Evolutionary conservation across 2,329 filamentous ascomycete species (phyloP), one percentile per base, ranked within the genome.

Genomic region (Aspergillus hortae): DNA sequence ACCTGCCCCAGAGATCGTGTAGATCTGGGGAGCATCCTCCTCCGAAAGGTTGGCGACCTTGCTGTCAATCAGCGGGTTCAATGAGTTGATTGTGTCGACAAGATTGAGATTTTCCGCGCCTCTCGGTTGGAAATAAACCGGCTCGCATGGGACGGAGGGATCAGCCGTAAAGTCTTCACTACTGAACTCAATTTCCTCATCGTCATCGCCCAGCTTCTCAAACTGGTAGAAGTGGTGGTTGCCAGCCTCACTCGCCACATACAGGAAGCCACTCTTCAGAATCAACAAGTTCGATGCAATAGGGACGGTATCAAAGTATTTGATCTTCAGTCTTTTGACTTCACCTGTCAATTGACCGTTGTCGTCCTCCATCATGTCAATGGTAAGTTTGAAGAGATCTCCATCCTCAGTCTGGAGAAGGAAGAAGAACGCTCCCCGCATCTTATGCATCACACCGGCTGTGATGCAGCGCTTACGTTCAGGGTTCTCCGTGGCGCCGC

Each of bases 141-240:
- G 89, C 2, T 85, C 81, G 59, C 91, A 91, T 0, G 84, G 74
- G 15, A 87, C 84, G 6, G 78, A 79, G 0, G 88, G 83, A 62
- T 96, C 90, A 0, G 86, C 81, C 0, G 90, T 86, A 59, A 88
- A 96, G 56, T 88, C 80, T 48, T 94, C 90, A 70, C 92, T 96
- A 23, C 79, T 81, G 64, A 92, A 96, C 65, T 96, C 88, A 1
- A 85, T 80, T 70, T 97, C 91, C 2, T 95, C 88, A 56, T 95
- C 91, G 62, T 97, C 92, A 56, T 99, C 94, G 40, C 92, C 95
- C 6, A 99, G 83, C 65, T 96, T 95, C 69, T 96, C 91, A 56
- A 99, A 95, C 68, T 97, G 92, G 71, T 97, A 99, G 61, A 99
- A 91, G 54, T 91, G 85, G 67, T 95, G 89, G 67, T 96, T 94